phyloP scores from a whole-genome alignment of 352 stramenopile genomes.

The Phytophthora sojae region DNA sequence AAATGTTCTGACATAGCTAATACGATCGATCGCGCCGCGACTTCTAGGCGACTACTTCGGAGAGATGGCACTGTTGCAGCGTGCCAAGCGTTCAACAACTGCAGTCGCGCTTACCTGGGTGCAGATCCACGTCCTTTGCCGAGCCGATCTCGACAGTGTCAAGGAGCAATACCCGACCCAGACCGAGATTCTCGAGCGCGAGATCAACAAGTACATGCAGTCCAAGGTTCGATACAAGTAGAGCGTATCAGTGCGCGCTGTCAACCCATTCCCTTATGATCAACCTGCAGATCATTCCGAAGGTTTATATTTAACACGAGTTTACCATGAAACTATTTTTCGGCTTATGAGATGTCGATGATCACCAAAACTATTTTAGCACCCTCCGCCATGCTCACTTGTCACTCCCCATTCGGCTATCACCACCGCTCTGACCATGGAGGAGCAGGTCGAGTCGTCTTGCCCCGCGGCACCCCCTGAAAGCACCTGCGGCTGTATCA shows the following conservation, averaged over 20 bases:
- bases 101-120: conserved; percentile 68
- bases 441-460: conserved; percentile 2
- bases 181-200: conserved; percentile 59
- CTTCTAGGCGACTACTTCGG: conserved; percentile 59
- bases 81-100: conserved; percentile 63
- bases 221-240: conserved; percentile 67
- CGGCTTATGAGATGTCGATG: no score
- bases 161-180: conserved; percentile 66
- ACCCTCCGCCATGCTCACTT: background rate
- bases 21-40: no score
- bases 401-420: background rate
- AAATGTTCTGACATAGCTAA: no score
- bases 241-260: background rate
- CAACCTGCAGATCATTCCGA: background rate
- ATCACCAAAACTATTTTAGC: conserved; percentile 1
- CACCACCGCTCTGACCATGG: background rate
- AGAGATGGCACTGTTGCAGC: conserved; percentile 71
- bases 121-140: conserved; percentile 70
- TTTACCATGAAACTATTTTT: background rate
- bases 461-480: background rate
- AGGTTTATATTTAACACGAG: background rate
- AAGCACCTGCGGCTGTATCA: conserved; percentile 5
- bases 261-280: background rate
- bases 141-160: conserved; percentile 60
- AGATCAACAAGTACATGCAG: conserved; percentile 82